phyloP scores from a whole-genome alignment of 2,329 filamentous ascomycete species.

The Colletotrichum viniferum region DNA sequence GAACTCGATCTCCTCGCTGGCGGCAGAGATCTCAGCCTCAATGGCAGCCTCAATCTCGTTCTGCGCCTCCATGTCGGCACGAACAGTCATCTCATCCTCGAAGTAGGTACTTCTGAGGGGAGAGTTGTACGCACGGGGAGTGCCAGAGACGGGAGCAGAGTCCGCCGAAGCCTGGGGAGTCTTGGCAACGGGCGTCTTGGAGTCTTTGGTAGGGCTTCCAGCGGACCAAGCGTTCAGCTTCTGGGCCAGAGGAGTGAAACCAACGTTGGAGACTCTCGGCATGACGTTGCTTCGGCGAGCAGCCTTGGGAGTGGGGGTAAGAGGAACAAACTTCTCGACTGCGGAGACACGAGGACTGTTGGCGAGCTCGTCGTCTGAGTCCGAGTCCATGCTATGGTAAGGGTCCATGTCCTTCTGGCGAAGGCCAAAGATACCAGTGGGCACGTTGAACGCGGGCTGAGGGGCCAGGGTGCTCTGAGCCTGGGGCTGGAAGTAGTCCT shows the following conservation, averaged over 20 bases:
- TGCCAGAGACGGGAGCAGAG: neutral
- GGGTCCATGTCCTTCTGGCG: constrained; percentile 52
- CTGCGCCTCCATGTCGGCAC: constrained; percentile 35
- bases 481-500: constrained; percentile 30
- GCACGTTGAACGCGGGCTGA: constrained; percentile 30
- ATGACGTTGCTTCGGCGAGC: constrained; percentile 32
- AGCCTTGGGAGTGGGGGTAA: constrained; percentile 45
- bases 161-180: neutral
- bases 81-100: constrained; percentile 63
- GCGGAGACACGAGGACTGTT: constrained; percentile 27
- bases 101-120: constrained; percentile 58
- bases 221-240: constrained; percentile 68
- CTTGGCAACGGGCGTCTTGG: neutral
- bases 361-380: constrained; percentile 60
- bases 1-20: constrained; percentile 37
- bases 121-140: constrained; percentile 34
- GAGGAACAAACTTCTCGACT: constrained; percentile 31
- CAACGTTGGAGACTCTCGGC: constrained; percentile 40
- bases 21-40: constrained; percentile 34
- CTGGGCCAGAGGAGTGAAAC: constrained; percentile 68
- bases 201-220: constrained; percentile 55
- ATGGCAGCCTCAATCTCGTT: constrained; percentile 36
- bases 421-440: constrained; percentile 43
- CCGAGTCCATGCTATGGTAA: constrained; percentile 49
- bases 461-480: constrained; percentile 26